Evolutionary conservation across 225 moss, liverwort and hornwort species (phyloP), one percentile per base, ranked within the genome.

Genomic region (Pleurozium schreberi): DNA sequence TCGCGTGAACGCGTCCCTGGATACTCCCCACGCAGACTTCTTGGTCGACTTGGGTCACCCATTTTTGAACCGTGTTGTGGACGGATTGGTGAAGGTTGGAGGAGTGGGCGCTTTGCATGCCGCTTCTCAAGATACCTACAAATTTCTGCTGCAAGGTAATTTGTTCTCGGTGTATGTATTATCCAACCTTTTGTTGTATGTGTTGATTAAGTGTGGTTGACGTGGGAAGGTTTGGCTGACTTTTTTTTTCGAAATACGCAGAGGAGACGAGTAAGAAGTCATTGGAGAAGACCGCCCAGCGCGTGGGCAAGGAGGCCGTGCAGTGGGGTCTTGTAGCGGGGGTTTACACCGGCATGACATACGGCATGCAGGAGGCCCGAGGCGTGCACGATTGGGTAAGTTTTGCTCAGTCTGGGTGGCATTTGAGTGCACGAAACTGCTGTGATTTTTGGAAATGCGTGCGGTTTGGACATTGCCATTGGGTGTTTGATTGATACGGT

Each of bases 311-410:
- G 92, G 98, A 98, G 43, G 96, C 96, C 7, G 89, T 96, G 73
- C 97, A 98, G 95, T 98, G 98, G 98, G 98, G 94, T 45, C 93
- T 98, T 18, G 98, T 97, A 0, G 97, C 97, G 14, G 98, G 97
- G 45, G 95, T 98, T 0, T 98, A 98, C 86, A 94, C 98, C 8
- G 97, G 98, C 43, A 93, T 96, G 91, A 93, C 95, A 1, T 98
- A 98, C 78, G 97, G 98, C 89, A 93, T 98, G 93, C 92, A 95
- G 63, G 98, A 97, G 83, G 97, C 93, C 1, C 95, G 98, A n/a
- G 98, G 98, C 25, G 96, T 96, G 22, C 96, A 96, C 18, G 97
- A 97, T 78, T 98, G 98, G 96, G 96, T 96, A 91, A 14, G 89
- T 68, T 8, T 21, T 11, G 6, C 6, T 15, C 65, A 20, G 6